phyloP scores from a whole-genome alignment of 345 rosid genomes.

The Streptanthus diversifolius region DNA sequence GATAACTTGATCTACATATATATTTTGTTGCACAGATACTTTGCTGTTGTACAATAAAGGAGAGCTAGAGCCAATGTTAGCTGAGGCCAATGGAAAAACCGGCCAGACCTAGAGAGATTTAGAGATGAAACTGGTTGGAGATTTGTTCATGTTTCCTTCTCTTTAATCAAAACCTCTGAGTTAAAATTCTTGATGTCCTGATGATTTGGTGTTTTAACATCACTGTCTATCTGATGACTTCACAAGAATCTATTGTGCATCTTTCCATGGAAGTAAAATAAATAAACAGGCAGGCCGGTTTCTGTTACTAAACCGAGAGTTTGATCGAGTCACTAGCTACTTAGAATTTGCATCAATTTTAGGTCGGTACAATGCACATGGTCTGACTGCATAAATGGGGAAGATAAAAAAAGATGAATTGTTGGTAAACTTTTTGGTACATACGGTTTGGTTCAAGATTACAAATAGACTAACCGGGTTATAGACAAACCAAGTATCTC shows the following conservation, averaged over 20 bases:
- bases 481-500: slow-evolving; percentile 23
- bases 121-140: slow-evolving; percentile 5
- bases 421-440: slow-evolving; percentile 13
- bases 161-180: neutral
- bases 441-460: slow-evolving; percentile 24
- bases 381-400: neutral
- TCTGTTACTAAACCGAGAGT: slow-evolving; percentile 14
- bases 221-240: neutral
- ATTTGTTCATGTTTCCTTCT: slow-evolving; percentile 1
- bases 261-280: slow-evolving; percentile 39
- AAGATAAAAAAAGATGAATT: neutral
- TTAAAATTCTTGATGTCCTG: neutral
- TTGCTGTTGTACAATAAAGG: slow-evolving; percentile 63
- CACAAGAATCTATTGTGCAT: slow-evolving; percentile 13
- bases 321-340: slow-evolving; percentile 21
- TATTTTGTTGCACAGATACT: slow-evolving; percentile 58
- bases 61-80: slow-evolving; percentile 66
- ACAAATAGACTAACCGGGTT: slow-evolving; percentile 13
- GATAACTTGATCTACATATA: slow-evolving; percentile 3
- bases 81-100: slow-evolving; percentile 47
- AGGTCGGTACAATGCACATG: neutral
- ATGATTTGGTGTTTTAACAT: neutral
- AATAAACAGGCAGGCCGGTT: neutral
- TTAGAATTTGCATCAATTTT: slow-evolving; percentile 2
- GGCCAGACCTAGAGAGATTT: slow-evolving; percentile 6